Percentiles rank a stretch among this genome's conserved stretches.
These are phyloP conservation scores for Cyclocybe aegerita DNA, from an alignment of 768 basidiomycete genomes.

Conservation along the genomic window DNA sequence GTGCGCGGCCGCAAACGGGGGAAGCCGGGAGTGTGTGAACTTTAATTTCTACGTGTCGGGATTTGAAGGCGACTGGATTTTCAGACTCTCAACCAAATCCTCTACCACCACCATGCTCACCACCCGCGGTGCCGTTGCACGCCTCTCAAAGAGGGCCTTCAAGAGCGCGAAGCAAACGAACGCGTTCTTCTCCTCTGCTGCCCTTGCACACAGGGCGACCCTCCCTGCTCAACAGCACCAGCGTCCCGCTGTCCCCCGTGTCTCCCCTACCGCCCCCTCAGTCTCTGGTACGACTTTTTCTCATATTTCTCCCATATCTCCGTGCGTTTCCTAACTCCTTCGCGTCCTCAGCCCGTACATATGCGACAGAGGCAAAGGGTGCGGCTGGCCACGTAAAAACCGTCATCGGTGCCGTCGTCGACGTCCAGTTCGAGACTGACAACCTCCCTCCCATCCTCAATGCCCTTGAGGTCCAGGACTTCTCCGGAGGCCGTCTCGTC, in stretches of 20 bases:
- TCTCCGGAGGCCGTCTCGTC: conserved; percentile 94
- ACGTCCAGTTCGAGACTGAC: conserved; percentile 97
- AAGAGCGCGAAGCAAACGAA: conserved; percentile 72
- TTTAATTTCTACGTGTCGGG: conserved; percentile 47
- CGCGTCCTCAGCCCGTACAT: conserved; percentile 63
- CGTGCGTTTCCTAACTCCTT: conserved; percentile 21
- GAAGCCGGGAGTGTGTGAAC: conserved; percentile 51
- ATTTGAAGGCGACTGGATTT: conserved; percentile 23
- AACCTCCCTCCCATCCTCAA: conserved; percentile 97
- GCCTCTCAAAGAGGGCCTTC: conserved; percentile 83
- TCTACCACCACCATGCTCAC: conserved; percentile 69
- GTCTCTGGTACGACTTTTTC: conserved; percentile 44
- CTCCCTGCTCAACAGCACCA: conserved; percentile 43
- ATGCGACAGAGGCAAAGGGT: conserved; percentile 86
- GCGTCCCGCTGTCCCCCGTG: conserved; percentile 47
- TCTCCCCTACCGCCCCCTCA: conserved; percentile 45
- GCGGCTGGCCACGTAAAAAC: conserved; percentile 86
- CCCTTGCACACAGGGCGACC: conserved; percentile 55
- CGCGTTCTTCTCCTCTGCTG: conserved; percentile 80
- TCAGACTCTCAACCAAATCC: conserved; percentile 23
- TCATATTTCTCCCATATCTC: conserved; percentile 14
- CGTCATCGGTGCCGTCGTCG: conserved; percentile 99
- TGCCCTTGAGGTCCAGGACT: conserved; percentile 96
- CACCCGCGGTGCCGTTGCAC: conserved; percentile 82
- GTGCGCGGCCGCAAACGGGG: conserved; percentile 27